A percentile compares a stretch with the other conserved stretches of the same genome.
Evolutionary conservation across 306 rosid species (phyloP).

Genomic region (Prosopis cineraria): DNA sequence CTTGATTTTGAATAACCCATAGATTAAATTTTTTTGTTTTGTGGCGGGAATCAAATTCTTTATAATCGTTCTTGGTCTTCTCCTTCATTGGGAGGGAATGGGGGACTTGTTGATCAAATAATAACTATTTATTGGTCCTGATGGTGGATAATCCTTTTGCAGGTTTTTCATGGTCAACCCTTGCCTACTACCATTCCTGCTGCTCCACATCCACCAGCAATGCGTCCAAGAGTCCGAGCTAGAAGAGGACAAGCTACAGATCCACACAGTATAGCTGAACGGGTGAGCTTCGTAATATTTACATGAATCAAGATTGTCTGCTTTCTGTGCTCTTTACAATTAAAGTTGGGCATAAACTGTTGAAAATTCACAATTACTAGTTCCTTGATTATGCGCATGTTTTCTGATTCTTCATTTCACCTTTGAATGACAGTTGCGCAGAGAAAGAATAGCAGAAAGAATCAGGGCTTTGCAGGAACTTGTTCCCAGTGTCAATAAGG

Average conservation of each 20-base stretch:
- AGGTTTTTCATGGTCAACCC: constrained; percentile 89
- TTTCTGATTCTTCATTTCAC: constrained; percentile 8
- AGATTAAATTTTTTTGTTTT: constrained; percentile 16
- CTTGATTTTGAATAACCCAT: constrained; percentile 18
- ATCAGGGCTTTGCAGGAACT: constrained; percentile 94
- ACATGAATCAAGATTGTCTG: constrained; percentile 7
- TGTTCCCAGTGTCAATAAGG: constrained; percentile 97
- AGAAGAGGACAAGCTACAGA: constrained; percentile 99
- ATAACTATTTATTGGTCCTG: constrained; percentile 3
- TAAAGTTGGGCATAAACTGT: constrained; percentile 9
- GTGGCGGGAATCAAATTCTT: background rate
- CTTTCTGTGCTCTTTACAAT: constrained; percentile 15
- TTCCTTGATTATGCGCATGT: constrained; percentile 11
- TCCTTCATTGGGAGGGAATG: constrained; percentile 9
- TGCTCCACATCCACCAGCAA: constrained; percentile 89
- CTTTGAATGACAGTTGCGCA: constrained; percentile 71
- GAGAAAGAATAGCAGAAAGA: constrained; percentile 99
- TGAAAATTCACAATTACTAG: background rate
- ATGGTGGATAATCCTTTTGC: constrained; percentile 33
- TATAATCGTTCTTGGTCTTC: background rate
- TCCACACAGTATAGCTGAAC: constrained; percentile 99
- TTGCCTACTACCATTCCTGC: constrained; percentile 59
- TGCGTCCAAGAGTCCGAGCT: constrained; percentile 98
- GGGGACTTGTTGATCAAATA: constrained; percentile 5
- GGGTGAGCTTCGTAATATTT: constrained; percentile 60